These are phyloP conservation scores for Alternaria solani DNA, from an alignment of 2,329 filamentous ascomycete genomes.

Conservation along the genomic window DNA sequence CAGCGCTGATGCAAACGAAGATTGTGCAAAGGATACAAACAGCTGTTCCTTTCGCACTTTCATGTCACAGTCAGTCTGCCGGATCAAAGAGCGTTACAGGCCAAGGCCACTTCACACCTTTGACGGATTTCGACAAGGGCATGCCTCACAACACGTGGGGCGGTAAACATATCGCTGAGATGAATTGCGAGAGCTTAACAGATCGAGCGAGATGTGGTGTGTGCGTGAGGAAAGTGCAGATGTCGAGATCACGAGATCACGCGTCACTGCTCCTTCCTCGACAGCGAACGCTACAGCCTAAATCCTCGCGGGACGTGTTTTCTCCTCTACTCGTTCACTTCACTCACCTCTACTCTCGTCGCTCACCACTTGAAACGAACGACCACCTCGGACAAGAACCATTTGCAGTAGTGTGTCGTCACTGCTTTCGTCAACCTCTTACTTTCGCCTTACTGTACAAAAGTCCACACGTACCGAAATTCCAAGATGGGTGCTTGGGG, in stretches of 20 bases:
- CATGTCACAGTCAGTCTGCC: background rate
- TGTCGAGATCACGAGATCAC: slow-evolving; percentile 1
- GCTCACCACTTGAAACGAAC: background rate
- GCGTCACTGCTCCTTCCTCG: background rate
- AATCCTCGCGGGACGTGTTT: background rate
- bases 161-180: background rate
- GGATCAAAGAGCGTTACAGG: background rate
- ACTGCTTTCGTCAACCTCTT: background rate
- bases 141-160: background rate
- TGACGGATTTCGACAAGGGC: background rate
- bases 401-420: background rate
- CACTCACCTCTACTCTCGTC: background rate
- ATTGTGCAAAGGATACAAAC: background rate
- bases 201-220: background rate
- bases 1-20: background rate
- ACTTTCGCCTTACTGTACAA: background rate
- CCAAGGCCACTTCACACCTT: background rate
- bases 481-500: slow-evolving; percentile 31
- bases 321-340: background rate
- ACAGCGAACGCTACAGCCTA: background rate
- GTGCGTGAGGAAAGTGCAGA: background rate
- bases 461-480: background rate
- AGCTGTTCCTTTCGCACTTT: background rate
- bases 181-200: background rate
- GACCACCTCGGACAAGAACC: background rate